Evolutionary conservation across 139 green algal genomes (phyloP), one percentile per base, ranked within the genome.

Genomic region (Ettlia oleoabundans): DNA sequence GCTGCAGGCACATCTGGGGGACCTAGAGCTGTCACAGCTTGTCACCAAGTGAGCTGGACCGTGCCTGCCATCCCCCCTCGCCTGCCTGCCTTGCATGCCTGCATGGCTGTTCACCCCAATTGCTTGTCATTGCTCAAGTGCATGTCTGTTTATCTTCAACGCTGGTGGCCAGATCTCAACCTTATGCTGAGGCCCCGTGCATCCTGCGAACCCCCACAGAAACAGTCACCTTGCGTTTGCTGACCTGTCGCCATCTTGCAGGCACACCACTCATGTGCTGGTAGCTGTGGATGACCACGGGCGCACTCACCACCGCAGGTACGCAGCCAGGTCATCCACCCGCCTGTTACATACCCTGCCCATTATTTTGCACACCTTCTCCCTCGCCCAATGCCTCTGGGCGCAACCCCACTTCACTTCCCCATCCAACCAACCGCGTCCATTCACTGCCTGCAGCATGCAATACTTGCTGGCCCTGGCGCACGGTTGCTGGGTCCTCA

Each of bases 401-500:
- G n/a, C n/a, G n/a, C n/a, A n/a, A n/a, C n/a, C n/a, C n/a, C n/a
- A n/a, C n/a, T n/a, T n/a, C n/a, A n/a, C n/a, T n/a, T n/a, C n/a
- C n/a, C n/a, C n/a, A n/a, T n/a, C n/a, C n/a, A n/a, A n/a, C n/a
- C n/a, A n/a, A n/a, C n/a, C n/a, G n/a, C n/a, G n/a, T n/a, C 0
- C 26, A 6, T 10, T 38, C 41, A 13, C 24, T 85, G 4, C 58
- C 79, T 55, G 86, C 76, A 88, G 72, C 63, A 53, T 79, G 55
- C 78, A 83, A 58, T 87, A 86, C 47, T 40, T 90, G 35, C 67
- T 64, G 32, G 86, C 52, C 1, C 53, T 90, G 58, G 85, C 85
- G 38, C 42, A 33, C n/a, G 86, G 86, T 15, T 86, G 81, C 73
- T 89, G 86, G 84, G 37, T 89, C 30, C 62, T 90, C n/a, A 40